Evolutionary conservation across 2,329 filamentous ascomycete species (phyloP).

Genomic region (Aureobasidium zeae): DNA sequence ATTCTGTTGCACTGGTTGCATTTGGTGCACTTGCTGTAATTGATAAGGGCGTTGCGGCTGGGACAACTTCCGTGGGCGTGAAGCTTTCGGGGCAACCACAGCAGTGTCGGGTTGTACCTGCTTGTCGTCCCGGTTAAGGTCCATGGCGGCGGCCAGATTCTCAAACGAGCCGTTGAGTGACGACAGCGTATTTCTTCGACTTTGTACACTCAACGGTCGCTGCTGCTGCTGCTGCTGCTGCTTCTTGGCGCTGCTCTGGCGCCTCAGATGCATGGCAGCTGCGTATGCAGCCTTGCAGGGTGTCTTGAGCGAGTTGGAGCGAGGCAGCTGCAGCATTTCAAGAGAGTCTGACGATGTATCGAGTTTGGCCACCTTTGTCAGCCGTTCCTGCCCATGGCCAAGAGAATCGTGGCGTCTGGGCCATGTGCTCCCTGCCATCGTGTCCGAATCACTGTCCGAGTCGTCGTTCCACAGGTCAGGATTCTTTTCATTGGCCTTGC

Average conservation of each 20-base stretch:
- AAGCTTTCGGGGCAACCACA: neutral
- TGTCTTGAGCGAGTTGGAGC: conserved; percentile 25
- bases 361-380: conserved; percentile 25
- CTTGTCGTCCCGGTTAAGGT: conserved; percentile 15
- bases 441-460: conserved; percentile 31
- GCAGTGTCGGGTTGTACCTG: conserved; percentile 26
- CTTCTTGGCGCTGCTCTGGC: conserved; percentile 25
- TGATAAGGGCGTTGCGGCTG: conserved; percentile 1
- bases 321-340: conserved; percentile 27
- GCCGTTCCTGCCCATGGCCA: conserved; percentile 24
- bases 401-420: conserved; percentile 27
- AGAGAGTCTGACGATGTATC: conserved; percentile 29
- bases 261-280: conserved; percentile 27
- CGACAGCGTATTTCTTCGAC: conserved; percentile 18
- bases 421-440: conserved; percentile 20
- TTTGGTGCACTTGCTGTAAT: conserved; percentile 6
- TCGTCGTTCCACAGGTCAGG: conserved; percentile 38
- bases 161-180: conserved; percentile 18
- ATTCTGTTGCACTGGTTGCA: neutral
- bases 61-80: conserved; percentile 1
- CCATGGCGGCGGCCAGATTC: conserved; percentile 17
- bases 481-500: conserved; percentile 32
- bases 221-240: no score
- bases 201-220: conserved; percentile 13
- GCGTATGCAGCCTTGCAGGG: conserved; percentile 29